Base-by-base conservation (phyloP, 306 rosid genomes). In the Parietaria judaica region DNA sequence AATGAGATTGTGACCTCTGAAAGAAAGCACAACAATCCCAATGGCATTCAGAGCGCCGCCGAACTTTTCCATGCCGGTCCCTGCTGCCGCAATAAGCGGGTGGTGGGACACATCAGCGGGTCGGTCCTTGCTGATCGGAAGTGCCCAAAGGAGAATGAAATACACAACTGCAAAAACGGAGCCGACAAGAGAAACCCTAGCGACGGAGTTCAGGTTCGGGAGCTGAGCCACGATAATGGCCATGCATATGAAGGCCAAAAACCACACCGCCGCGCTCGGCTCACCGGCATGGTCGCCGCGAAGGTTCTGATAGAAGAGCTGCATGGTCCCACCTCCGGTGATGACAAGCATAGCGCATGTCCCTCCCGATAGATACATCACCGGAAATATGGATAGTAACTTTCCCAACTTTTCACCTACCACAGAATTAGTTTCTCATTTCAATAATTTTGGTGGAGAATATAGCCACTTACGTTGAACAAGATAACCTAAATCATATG, bases 1-100 rank as follows among this genome's bases (percentile, higher is more conserved):
- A 56, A 85, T 34, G 61, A 88, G 55, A 50, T 88, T 88, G 36
- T 88, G 96, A 8, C 96, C 96, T 77, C 84, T 74, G 63, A 83
- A 83, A 2, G 79, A 45, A 6, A 85, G 76, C 14, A 78, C 4
- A 61, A 83, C 68, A 67, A 72, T 73, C 16, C 90, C 96, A 31
- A 85, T 6, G 6, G 90, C 84, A 66, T 77, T 79, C 14, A 85
- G 1, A 52, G 72, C 35, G 16, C 53, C 55, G 11, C 23, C 54
- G 17, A 72, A 59, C 16, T 73, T 79, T 10, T 53, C 72, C 16
- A 66, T 0, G 0, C 55, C 8, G 6, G 79, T 36, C 4, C 66
- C 35, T 0, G 7, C 14, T 4, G 8, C 23, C 38, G 8, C 44
- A 3, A 56, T 31, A 3, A 66, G 45, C 3, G 83, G 61, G 3